Conservation (phyloP, 169 alveolate genomes). For the Condylostoma magnum region DNA sequence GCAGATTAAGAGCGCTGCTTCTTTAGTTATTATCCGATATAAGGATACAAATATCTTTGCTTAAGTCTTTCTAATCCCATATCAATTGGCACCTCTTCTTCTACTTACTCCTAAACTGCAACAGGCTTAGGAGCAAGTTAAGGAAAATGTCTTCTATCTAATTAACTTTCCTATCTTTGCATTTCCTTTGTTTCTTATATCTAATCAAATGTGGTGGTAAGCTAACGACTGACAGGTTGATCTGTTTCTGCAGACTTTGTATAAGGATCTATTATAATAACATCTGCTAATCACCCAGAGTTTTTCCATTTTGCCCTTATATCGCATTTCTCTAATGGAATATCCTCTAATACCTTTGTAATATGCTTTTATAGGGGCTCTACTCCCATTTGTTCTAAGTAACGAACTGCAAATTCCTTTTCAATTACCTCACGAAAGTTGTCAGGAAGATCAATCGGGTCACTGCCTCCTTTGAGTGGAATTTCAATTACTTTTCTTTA, state of each 20-base stretch:
- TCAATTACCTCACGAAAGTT: slow-evolving; percentile 50
- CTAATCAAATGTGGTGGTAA: background rate
- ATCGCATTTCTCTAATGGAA: slow-evolving; percentile 49
- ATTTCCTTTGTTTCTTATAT: background rate
- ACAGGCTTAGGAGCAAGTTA: background rate
- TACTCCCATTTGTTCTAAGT: slow-evolving; percentile 50
- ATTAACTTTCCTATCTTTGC: background rate
- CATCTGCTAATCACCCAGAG: slow-evolving; percentile 22
- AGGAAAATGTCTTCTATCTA: background rate
- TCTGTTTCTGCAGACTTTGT: background rate
- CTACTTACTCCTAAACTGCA: background rate
- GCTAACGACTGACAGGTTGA: background rate
- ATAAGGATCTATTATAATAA: background rate
- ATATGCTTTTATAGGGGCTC: slow-evolving; percentile 43
- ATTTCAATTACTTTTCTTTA: slow-evolving; percentile 27
- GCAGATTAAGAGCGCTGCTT: background rate
- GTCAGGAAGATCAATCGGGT: slow-evolving; percentile 37
- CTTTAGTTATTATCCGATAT: background rate
- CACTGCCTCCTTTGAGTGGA: slow-evolving; percentile 46
- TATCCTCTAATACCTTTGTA: slow-evolving; percentile 13
- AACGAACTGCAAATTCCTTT: slow-evolving; percentile 57
- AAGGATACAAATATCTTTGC: background rate
- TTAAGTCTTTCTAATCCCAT: background rate
- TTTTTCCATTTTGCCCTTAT: slow-evolving; percentile 37
- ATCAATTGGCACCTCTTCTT: background rate